Evolutionary conservation across 495 filamentous ascomycete species (phyloP), one percentile per base, ranked within the genome.

Genomic region (Physcia stellaris): DNA sequence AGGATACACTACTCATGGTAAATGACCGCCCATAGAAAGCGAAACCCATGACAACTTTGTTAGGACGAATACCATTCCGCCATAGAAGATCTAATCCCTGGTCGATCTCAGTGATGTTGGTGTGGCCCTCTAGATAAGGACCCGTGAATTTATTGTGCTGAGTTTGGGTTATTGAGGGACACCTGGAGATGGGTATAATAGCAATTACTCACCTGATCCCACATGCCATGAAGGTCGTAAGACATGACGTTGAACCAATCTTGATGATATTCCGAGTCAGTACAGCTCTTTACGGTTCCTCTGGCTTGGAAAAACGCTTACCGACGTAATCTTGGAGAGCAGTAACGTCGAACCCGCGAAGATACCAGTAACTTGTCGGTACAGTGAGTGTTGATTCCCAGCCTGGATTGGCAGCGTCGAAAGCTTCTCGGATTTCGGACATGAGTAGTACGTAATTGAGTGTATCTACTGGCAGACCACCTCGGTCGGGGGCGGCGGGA

Each of bases 91-190:
- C 50, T 1, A 68, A 15, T 0, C 56, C 58, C 2, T 43, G 13
- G 10, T 70, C 43, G 39, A 78, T 75, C 48, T 75, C 72, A 1
- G 71, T 74, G 0, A 74, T 39, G 40, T 78, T 75, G 1, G 70
- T 73, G 43, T 78, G 72, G 0, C 55, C 57, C 0, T 50, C 6
- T 67, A 48, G 23, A 53, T 40, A 6, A 39, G 32, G 4, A 62
- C 64, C 24, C 42, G 45, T 9, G 20, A 34, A 39, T 11, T 39
- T 18, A 39, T 43, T 11, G 42, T 39, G 4, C n/a, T n/a, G 44
- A 15, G 33, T 61, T 52, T 56, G n/a, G n/a, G n/a, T n/a, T n/a
- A n/a, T n/a, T n/a, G n/a, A n/a, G n/a, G n/a, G n/a, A n/a, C n/a
- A n/a, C n/a, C n/a, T n/a, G n/a, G n/a, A n/a, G n/a, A n/a, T n/a